phyloP scores from a whole-genome alignment of 78 protist genomes.

The Dictyostelium purpureum region DNA sequence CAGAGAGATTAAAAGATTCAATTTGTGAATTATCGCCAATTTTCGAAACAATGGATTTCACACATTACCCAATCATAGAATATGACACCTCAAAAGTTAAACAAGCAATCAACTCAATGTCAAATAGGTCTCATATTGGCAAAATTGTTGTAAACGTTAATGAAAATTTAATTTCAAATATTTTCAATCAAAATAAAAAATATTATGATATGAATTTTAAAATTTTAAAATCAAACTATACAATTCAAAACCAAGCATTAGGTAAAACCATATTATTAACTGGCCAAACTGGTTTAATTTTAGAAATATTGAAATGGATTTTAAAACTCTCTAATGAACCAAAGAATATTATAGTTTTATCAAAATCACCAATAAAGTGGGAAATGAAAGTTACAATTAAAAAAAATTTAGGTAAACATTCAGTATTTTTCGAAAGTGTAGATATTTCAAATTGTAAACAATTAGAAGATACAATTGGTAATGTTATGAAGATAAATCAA shows the following conservation, averaged over 20 bases:
- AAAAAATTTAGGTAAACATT: background rate
- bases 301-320: background rate
- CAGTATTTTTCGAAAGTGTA: background rate
- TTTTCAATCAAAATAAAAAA: background rate
- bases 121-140: background rate
- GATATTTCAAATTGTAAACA: background rate
- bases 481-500: background rate
- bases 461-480: background rate
- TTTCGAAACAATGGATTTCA: too few relatives aligned
- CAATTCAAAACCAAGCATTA: too few relatives aligned
- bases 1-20: too few relatives aligned
- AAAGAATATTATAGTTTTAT: constrained; percentile 7
- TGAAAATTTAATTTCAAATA: background rate
- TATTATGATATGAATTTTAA: too few relatives aligned
- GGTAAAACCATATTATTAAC: background rate
- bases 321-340: background rate
- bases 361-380: constrained; percentile 48
- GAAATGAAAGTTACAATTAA: constrained; percentile 28
- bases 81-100: too few relatives aligned
- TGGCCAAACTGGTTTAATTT: background rate
- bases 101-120: constrained; percentile 22
- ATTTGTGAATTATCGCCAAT: too few relatives aligned
- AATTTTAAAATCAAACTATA: too few relatives aligned
- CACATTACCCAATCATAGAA: too few relatives aligned
- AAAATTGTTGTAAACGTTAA: background rate